Evolutionary conservation across 1,284 basidiomycete species (phyloP).

Genomic region (Trichosporon sp.): DNA sequence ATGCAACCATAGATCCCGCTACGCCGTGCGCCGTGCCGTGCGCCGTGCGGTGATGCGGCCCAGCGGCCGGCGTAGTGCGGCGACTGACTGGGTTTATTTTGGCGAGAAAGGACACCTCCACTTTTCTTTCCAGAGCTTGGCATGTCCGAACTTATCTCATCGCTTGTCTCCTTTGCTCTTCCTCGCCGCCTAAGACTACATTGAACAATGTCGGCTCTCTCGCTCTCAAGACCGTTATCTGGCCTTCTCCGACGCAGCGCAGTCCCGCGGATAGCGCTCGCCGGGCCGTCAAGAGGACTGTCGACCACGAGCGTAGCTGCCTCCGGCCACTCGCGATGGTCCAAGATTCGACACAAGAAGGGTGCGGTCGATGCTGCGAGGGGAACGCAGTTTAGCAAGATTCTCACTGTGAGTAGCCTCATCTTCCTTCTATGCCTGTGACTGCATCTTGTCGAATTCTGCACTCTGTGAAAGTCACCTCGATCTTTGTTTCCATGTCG

Average conservation of each 20-base stretch:
- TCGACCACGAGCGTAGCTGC: conserved; percentile 7
- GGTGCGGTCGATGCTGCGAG: conserved; percentile 65
- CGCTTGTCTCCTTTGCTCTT: not conserved
- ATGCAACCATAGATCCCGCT: too few species aligned
- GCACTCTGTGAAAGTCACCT: too few species aligned
- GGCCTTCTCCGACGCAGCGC: too few species aligned
- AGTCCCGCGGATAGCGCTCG: not conserved
- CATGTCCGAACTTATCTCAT: not conserved
- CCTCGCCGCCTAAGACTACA: not conserved
- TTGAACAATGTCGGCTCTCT: not conserved
- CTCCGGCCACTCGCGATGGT: conserved; percentile 55
- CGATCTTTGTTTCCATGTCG: too few species aligned
- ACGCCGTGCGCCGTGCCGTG: too few species aligned
- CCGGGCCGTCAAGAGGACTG: not conserved
- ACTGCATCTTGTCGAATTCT: too few species aligned
- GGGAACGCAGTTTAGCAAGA: conserved; percentile 57
- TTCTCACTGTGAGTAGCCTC: conserved; percentile 57
- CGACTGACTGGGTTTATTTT: too few species aligned
- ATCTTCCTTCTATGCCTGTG: not conserved
- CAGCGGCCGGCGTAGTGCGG: too few species aligned
- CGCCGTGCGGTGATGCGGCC: too few species aligned
- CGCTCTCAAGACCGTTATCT: not conserved
- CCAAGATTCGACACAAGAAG: conserved; percentile 78
- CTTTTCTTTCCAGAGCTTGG: not conserved
- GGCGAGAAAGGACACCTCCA: too few species aligned